Evolutionary conservation across 2,329 filamentous ascomycete species (phyloP), one percentile per base, ranked within the genome.

Genomic region (Aspergillus uvarum): DNA sequence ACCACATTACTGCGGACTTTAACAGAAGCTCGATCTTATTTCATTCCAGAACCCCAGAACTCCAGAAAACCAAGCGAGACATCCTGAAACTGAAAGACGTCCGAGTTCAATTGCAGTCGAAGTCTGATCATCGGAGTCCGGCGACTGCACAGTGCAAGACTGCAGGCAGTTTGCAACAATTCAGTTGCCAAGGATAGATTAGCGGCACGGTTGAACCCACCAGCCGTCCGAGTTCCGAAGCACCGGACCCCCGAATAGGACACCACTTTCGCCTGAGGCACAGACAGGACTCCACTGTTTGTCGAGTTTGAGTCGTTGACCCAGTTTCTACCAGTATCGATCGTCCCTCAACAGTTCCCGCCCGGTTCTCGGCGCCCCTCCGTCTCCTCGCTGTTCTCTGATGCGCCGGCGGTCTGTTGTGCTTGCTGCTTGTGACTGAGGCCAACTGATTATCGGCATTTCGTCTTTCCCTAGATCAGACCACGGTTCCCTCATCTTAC

Each of bases 381-480:
- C 54, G 51, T 58, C 53, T 26, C 29, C 12, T 51, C 49, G 47
- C 32, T 29, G 22, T n/a, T 38, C 35, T 56, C 1, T 3, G 32
- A 35, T 35, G 32, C 32, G 32, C 32, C 32, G 26, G 26, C 14
- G 32, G 32, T 16, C 32, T 16, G 11, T 12, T 35, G 10, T 35
- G 32, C 42, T 47, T 16, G 14, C 16, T 44, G 38, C 38, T 44
- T 19, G 14, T 44, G 38, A 16, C 16, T 44, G 38, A 8, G 38
- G 14, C 38, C 16, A 44, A 44, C 38, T 44, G 38, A 44, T 44
- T 19, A 58, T 61, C 59, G 60, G 61, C 51, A 58, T 52, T 54
- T 54, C 56, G 44, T 29, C 60, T 58, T 57, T 58, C 53, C 59
- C 52, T 54, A n/a, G 50, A 63, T 66, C 63, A 65, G 51, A 65